Percentiles rank a stretch among this genome's conserved stretches.
Conservation (phyloP, 768 basidiomycete genomes). For the Phanerodontia chrysosporium region DNA sequence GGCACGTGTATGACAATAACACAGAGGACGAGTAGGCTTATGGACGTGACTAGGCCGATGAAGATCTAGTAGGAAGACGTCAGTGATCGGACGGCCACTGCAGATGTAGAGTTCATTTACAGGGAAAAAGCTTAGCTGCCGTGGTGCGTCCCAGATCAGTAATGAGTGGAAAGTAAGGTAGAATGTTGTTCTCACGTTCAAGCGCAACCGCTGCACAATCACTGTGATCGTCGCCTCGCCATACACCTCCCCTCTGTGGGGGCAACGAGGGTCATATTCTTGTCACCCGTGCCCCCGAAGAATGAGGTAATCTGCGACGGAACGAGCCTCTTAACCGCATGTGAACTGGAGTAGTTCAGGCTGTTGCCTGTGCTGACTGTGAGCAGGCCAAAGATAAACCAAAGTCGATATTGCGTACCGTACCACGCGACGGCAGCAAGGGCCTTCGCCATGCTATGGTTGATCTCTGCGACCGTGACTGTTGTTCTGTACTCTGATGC, state of each 20-base stretch:
- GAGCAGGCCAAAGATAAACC: background rate
- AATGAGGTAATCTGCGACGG: background rate
- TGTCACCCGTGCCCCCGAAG: background rate
- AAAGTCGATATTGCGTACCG: background rate
- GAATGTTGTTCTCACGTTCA: background rate
- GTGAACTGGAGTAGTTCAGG: background rate
- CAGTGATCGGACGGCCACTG: too few species aligned
- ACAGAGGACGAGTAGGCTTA: background rate
- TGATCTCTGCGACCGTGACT: background rate
- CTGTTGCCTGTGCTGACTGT: background rate
- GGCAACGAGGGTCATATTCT: background rate
- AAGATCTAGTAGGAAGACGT: too few species aligned
- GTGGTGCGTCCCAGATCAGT: background rate
- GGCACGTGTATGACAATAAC: background rate
- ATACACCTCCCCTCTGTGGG: background rate
- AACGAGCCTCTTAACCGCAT: background rate
- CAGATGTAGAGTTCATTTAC: background rate
- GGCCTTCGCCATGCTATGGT: background rate
- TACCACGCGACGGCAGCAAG: background rate
- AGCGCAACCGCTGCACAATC: background rate
- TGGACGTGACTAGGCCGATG: background rate
- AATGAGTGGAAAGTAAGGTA: background rate
- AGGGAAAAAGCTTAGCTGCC: background rate
- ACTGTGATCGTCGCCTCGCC: background rate
- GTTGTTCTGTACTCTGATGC: background rate